A percentile compares a stretch with the other conserved stretches of the same genome.
These are phyloP conservation scores for Secale cereale DNA, from an alignment of 176 grass and related monocot genomes.

Conservation along the genomic window DNA sequence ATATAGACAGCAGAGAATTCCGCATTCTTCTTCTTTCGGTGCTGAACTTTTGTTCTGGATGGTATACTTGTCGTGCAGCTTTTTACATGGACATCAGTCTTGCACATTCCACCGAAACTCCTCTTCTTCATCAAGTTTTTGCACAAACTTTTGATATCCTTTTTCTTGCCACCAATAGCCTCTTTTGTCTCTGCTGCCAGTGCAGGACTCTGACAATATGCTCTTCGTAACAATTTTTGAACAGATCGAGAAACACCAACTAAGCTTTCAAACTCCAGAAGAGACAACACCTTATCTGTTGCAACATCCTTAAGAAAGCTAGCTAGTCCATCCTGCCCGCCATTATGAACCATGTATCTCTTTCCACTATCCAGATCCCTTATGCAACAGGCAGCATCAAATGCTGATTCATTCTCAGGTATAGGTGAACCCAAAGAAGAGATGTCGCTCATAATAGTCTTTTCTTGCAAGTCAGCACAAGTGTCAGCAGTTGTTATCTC, in stretches of 20 bases:
- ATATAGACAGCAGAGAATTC: slow-evolving; percentile 79
- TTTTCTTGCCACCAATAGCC: slow-evolving; percentile 27
- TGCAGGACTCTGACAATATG: neutral
- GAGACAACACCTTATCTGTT: slow-evolving; percentile 56
- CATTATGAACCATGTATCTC: slow-evolving; percentile 37
- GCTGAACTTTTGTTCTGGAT: slow-evolving; percentile 50
- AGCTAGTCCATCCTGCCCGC: slow-evolving; percentile 10
- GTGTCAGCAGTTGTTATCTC: slow-evolving; percentile 21
- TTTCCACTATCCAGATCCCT: slow-evolving; percentile 51
- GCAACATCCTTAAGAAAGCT: slow-evolving; percentile 57
- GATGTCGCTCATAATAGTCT: slow-evolving; percentile 2
- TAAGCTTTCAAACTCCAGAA: slow-evolving; percentile 56
- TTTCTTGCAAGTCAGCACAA: slow-evolving; percentile 35
- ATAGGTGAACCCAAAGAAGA: slow-evolving; percentile 28
- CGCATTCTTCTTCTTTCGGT: slow-evolving; percentile 50
- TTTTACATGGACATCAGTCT: slow-evolving; percentile 47
- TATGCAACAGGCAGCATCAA: slow-evolving; percentile 31
- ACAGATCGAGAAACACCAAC: slow-evolving; percentile 50
- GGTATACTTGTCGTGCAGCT: slow-evolving; percentile 30
- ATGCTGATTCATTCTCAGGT: slow-evolving; percentile 10
- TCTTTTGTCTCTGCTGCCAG: neutral
- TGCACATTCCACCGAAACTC: slow-evolving; percentile 34
- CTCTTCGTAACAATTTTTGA: slow-evolving; percentile 34
- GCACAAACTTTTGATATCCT: slow-evolving; percentile 52
- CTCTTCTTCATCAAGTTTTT: slow-evolving; percentile 49